Conservation (phyloP, 2,329 filamentous ascomycete genomes). For the Rhynchosporium secalis region DNA sequence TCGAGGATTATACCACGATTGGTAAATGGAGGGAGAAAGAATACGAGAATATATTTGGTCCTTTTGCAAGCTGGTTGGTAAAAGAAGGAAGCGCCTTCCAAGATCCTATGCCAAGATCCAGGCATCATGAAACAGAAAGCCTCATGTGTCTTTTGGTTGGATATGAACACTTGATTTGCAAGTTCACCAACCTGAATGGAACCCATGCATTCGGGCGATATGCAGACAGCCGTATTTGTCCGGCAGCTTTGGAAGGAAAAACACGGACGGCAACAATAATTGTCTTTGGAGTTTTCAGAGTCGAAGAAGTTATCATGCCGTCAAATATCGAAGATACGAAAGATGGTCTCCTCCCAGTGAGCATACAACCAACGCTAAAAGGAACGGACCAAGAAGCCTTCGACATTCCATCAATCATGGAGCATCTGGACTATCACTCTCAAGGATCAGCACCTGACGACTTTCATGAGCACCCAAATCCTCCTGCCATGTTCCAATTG, state of each 20-base stretch:
- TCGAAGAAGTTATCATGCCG: background rate
- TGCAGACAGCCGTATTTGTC: background rate
- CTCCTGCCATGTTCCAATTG: background rate
- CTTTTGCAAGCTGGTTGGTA: constrained; percentile 1
- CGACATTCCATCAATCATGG: background rate
- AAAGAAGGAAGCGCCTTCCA: background rate
- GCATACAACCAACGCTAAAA: background rate
- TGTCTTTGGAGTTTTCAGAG: background rate
- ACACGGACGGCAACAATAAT: background rate
- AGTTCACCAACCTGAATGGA: background rate
- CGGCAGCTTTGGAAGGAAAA: background rate
- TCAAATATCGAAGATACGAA: background rate
- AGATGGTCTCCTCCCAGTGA: background rate
- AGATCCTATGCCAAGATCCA: background rate
- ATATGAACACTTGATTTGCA: background rate
- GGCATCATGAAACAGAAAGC: background rate
- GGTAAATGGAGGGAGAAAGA: background rate
- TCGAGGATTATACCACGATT: background rate
- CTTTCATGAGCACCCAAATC: background rate
- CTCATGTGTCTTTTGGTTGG: background rate
- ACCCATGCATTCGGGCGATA: background rate
- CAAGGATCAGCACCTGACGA: background rate
- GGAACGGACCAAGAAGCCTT: background rate
- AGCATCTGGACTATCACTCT: background rate
- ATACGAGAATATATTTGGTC: background rate